Conservation (phyloP, 73 alveolate genomes). For the Paramecium sonneborni region DNA sequence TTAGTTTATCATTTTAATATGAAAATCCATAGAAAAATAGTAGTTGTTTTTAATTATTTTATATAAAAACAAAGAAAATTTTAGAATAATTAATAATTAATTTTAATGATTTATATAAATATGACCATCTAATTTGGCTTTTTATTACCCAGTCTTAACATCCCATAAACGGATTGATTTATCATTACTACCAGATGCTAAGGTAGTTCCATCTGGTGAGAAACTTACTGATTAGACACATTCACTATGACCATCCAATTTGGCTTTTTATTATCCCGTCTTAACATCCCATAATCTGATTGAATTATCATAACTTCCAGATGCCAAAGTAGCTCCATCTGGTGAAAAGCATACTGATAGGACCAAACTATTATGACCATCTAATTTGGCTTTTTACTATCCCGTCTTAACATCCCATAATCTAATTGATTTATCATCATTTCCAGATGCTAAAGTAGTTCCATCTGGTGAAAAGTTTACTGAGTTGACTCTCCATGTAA, state of each 20-base stretch:
- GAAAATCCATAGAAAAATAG: no score
- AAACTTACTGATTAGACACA: neutral
- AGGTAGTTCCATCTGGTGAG: neutral
- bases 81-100: no score
- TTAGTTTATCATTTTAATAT: no score
- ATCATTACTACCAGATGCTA: neutral
- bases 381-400: neutral
- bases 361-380: neutral
- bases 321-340: neutral
- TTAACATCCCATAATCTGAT: neutral
- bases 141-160: neutral
- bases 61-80: no score
- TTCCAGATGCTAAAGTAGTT: neutral
- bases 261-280: neutral
- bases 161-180: neutral
- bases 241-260: neutral
- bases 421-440: neutral
- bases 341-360: neutral
- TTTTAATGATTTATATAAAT: no score
- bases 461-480: neutral
- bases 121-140: neutral
- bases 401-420: neutral
- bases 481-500: neutral
- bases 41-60: no score
- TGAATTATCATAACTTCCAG: neutral